Base-by-base conservation (phyloP, 495 filamentous ascomycete genomes). In the Tuber borchii region DNA sequence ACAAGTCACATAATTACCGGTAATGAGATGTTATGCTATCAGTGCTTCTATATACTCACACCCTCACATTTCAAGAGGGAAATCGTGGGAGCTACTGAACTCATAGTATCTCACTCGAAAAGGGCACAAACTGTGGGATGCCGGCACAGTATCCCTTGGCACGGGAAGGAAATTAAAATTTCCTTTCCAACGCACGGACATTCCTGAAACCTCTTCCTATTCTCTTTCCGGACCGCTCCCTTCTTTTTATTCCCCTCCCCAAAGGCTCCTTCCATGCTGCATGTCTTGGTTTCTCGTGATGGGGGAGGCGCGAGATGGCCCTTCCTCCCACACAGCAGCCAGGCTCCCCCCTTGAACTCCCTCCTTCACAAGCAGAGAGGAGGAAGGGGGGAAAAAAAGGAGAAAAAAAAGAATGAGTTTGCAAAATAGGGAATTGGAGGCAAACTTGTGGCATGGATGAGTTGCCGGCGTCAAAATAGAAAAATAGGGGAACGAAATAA, bases 101-200 rank as follows among this genome's bases (percentile, higher is more conserved):
- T 34, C 56, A 65, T 34, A 19, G 17, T 34, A 65, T 65, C 56
- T 65, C 56, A 65, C 56, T 65, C 56, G 56, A 65, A 65, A 65
- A 14, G 26, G 14, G 26, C 26, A 34, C n/a, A 61, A 61, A 6
- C n/a, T 14, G 51, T 61, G 22, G 22, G 10, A 22, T 61, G 5
- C 51, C 12, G n/a, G n/a, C 0, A n/a, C n/a, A 14, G 56, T 65
- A 65, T 34, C 56, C 56, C 26, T 61, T 34, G 56, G 56, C 56
- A 34, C 56, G 56, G 56, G 56, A 65, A 31, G 56, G 56, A 65
- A 65, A 65, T 65, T 65, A 65, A 65, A 61, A 34, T 65, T 17
- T 65, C 56, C 56, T 65, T 65, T 17, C 4, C 56, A 65, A 31
- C 56, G 31, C 56, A 65, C 56, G 56, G 56, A 65, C 26, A 1